These are phyloP conservation scores for Colletotrichum karsti DNA, from an alignment of 2,329 filamentous ascomycete genomes.

Conservation along the genomic window DNA sequence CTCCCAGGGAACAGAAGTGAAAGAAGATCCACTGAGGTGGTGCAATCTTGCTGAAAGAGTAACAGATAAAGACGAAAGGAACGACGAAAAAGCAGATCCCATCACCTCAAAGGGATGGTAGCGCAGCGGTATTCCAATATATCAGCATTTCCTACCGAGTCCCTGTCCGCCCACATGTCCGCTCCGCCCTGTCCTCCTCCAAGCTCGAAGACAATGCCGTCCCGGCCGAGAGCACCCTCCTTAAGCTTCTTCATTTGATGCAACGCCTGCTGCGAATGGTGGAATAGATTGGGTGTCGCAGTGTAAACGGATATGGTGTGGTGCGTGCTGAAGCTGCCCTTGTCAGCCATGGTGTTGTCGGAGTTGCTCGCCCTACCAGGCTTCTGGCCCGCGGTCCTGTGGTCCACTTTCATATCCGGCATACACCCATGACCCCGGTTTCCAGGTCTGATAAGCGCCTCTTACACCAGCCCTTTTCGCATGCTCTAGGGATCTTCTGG, in stretches of 20 bases:
- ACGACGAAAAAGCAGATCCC: background rate
- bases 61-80: background rate
- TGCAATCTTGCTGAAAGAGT: conserved; percentile 2
- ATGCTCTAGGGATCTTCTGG: background rate
- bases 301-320: conserved; percentile 12
- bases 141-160: background rate
- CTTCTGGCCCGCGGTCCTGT: conserved; percentile 12
- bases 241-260: background rate
- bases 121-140: background rate
- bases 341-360: conserved; percentile 8
- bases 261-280: conserved; percentile 9
- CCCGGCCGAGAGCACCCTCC: background rate
- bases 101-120: background rate
- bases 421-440: conserved; percentile 9
- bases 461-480: background rate
- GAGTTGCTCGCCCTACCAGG: conserved; percentile 10
- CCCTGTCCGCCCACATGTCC: background rate
- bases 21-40: conserved; percentile 1
- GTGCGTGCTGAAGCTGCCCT: conserved; percentile 4
- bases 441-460: background rate
- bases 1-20: background rate
- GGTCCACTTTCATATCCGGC: conserved; percentile 16
- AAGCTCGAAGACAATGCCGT: background rate
- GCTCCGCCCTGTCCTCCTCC: conserved; percentile 4
- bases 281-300: conserved; percentile 24